Base-by-base conservation (phyloP, 306 rosid species). In the Fragaria vesca region DNA sequence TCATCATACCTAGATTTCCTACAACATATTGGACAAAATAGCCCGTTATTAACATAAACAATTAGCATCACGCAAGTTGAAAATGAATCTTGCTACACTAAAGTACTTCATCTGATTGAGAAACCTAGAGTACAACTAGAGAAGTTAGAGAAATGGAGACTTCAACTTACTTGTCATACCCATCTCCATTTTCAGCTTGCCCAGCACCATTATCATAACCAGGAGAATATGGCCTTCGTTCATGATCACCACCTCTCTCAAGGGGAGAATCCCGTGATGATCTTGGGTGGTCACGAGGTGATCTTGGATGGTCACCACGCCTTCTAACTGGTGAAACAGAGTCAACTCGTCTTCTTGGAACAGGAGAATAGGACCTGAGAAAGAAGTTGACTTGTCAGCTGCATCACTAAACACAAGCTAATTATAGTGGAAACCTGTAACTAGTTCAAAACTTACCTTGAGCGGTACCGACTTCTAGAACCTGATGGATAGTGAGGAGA, bases 321-420 rank as follows among this genome's bases (percentile, higher is more conserved):
- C 93, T 84, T 69, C 88, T 85, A 76, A 83, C 80, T 48, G 98
- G 98, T 72, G 98, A 95, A 77, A 84, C 80, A 78, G 97, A 88
- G 73, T 93, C 97, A 63, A 82, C 81, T 24, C 86, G 91, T 61
- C 91, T 82, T 80, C 97, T 93, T 15, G 96, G 97, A 32, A 87
- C 90, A 80, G 99, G 99, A 81, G 99, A 96, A 70, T 62, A 87
- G 50, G 99, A 96, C 91, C 99, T 95, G 93, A 24, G 20, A 75
- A 61, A 47, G 58, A 63, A 16, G 21, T 13, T 76, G 67, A 73
- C 74, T 63, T 40, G 72, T 71, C 61, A 54, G 50, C 16, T 61
- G 76, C 54, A 38, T 76, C 74, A 66, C 48, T 46, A 65, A 38
- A 7, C 54, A 63, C 12, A n/a, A 24, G 34, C 3, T 30, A 42